Conservation (phyloP, 2,329 filamentous ascomycete species). For the Helotiales sp. region DNA sequence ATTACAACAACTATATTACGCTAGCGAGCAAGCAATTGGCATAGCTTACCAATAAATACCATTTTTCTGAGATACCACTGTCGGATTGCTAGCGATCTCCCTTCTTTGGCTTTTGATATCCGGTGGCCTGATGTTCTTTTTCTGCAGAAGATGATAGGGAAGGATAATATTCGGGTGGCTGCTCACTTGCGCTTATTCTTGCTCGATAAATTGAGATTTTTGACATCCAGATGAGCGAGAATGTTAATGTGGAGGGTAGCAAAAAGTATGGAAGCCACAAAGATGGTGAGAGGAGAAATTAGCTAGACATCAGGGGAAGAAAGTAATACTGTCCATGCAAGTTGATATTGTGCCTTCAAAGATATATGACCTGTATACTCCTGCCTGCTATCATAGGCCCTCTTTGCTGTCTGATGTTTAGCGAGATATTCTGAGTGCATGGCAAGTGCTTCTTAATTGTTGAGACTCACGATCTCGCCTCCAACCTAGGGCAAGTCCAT, state of each 20-base stretch:
- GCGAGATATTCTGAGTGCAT: too few relatives aligned
- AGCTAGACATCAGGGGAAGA: not conserved
- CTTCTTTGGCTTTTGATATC: conserved; percentile 7
- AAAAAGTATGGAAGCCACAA: not conserved
- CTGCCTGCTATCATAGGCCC: too few relatives aligned
- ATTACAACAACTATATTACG: conserved; percentile 1
- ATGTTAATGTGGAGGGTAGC: not conserved
- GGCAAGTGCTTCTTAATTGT: too few relatives aligned
- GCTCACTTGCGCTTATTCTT: not conserved
- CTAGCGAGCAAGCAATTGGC: not conserved
- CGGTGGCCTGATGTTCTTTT: not conserved
- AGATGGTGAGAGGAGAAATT: not conserved
- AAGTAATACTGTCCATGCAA: not conserved
- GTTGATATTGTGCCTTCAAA: too few relatives aligned
- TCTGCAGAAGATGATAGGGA: not conserved
- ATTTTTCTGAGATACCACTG: conserved; percentile 27
- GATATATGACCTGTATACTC: too few relatives aligned
- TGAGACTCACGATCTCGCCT: too few relatives aligned
- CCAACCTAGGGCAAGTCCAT: too few relatives aligned
- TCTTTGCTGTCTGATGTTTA: too few relatives aligned
- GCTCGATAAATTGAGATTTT: not conserved
- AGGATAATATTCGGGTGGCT: not conserved
- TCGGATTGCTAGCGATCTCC: conserved; percentile 31
- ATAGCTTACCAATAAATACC: not conserved
- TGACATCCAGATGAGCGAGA: not conserved